Evolutionary conservation across 169 alveolate species (phyloP).

Genomic region (Amoebophrya sp.): DNA sequence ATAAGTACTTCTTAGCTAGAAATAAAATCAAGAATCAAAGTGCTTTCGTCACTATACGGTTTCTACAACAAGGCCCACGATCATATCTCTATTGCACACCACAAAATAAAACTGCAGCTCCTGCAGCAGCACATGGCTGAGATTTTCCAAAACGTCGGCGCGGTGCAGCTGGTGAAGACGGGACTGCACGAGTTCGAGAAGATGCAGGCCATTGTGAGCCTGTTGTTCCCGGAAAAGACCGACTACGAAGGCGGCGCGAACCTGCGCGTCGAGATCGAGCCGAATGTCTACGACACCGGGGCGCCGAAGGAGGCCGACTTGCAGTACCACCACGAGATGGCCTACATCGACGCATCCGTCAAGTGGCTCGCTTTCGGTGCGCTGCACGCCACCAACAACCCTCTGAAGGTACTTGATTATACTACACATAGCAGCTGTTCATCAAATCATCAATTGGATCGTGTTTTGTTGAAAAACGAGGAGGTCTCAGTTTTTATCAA

Average conservation of each 20-base stretch:
- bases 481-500: too few relatives aligned
- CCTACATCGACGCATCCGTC: not conserved
- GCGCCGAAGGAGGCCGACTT: not conserved
- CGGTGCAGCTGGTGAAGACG: not conserved
- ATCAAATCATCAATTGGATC: too few relatives aligned
- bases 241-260: conserved; percentile 22
- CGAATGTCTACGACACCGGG: conserved; percentile 8
- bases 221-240: not conserved
- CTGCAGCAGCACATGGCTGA: not conserved
- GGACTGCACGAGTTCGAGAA: not conserved
- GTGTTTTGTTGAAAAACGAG: too few relatives aligned
- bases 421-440: too few relatives aligned
- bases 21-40: too few relatives aligned
- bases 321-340: conserved; percentile 22
- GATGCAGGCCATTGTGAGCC: not conserved
- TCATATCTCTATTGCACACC: too few relatives aligned
- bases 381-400: not conserved
- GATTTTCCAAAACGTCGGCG: not conserved
- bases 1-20: too few relatives aligned
- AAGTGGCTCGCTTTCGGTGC: conserved; percentile 13
- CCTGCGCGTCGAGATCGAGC: not conserved
- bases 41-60: too few relatives aligned
- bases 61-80: too few relatives aligned
- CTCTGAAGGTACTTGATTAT: not conserved
- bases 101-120: too few relatives aligned